Conservation (phyloP, 331 rosid species). For the Dryas integrifolia region DNA sequence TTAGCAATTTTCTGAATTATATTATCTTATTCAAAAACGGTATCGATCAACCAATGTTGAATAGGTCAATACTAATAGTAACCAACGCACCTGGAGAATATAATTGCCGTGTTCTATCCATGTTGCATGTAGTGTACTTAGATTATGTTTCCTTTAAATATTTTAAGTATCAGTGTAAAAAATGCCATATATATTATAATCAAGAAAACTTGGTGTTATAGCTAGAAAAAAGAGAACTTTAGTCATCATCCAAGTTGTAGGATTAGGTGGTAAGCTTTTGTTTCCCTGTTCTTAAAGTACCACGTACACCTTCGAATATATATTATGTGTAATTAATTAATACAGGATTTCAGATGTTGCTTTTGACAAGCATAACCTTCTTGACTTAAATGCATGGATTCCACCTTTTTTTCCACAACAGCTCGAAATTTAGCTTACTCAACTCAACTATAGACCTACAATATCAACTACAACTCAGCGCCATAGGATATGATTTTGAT, state of each 20-base stretch:
- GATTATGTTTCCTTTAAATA: no score
- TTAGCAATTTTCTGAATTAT: no score
- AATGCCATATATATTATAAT: background rate
- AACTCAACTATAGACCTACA: constrained; percentile 5
- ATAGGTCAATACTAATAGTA: no score
- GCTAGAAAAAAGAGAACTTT: background rate
- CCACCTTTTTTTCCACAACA: constrained; percentile 21
- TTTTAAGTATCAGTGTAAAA: background rate
- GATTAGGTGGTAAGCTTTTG: constrained; percentile 17
- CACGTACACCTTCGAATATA: background rate
- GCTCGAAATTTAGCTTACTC: constrained; percentile 15
- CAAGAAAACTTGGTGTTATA: background rate
- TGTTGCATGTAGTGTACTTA: no score
- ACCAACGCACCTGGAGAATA: no score
- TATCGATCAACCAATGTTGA: no score
- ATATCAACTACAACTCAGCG: background rate
- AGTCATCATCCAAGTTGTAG: constrained; percentile 2
- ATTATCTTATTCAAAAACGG: no score
- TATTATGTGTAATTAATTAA: background rate
- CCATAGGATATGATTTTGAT: constrained; percentile 9
- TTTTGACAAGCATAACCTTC: constrained; percentile 7
- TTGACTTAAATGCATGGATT: constrained; percentile 22
- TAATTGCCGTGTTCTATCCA: no score
- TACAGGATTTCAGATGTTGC: background rate
- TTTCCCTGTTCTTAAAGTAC: background rate